Evolutionary conservation across 1,284 basidiomycete genomes (phyloP).

Genomic region (Cutaneotrichosporon dermatis): DNA sequence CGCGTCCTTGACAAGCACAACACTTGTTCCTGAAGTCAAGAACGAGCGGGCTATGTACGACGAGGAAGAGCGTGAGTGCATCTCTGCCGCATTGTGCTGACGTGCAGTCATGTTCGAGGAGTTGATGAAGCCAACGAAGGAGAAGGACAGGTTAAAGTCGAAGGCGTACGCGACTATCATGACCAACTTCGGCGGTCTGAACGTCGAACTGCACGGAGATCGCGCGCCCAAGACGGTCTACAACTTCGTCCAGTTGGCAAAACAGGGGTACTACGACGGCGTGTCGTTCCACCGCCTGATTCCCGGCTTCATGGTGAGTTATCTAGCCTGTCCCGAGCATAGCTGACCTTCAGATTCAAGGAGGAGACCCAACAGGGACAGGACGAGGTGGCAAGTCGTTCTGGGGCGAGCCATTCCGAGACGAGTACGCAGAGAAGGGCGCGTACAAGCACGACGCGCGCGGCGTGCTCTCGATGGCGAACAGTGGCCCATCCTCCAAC

Average conservation of each 20-base stretch:
- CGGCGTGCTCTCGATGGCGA: constrained; percentile 81
- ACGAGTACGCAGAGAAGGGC: constrained; percentile 80
- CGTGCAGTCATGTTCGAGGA: constrained; percentile 77
- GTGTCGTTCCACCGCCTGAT: constrained; percentile 81
- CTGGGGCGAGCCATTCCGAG: constrained; percentile 93
- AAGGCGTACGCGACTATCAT: constrained; percentile 86
- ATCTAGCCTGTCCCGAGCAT: too few relatives aligned
- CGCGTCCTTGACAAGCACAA: constrained; percentile 88
- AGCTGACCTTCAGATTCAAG: constrained; percentile 64
- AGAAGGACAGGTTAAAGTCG: constrained; percentile 82
- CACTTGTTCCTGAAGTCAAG: constrained; percentile 71
- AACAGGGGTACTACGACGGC: constrained; percentile 82
- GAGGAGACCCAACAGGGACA: constrained; percentile 93
- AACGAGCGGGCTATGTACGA: constrained; percentile 83
- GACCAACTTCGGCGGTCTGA: constrained; percentile 83
- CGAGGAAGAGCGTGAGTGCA: constrained; percentile 59
- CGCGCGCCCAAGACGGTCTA: constrained; percentile 96
- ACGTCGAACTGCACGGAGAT: constrained; percentile 72
- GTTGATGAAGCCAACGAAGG: constrained; percentile 74
- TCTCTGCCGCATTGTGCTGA: too few relatives aligned
- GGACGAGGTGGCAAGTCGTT: constrained; percentile 88
- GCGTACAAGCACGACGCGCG: constrained; percentile 79
- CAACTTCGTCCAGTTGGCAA: constrained; percentile 90
- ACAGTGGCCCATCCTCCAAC: constrained; percentile 62
- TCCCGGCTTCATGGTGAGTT: constrained; percentile 87